A percentile compares a stretch with the other conserved stretches of the same genome.
Evolutionary conservation across 352 stramenopile genomes (phyloP).

Genomic region (Pythium periplocum): DNA sequence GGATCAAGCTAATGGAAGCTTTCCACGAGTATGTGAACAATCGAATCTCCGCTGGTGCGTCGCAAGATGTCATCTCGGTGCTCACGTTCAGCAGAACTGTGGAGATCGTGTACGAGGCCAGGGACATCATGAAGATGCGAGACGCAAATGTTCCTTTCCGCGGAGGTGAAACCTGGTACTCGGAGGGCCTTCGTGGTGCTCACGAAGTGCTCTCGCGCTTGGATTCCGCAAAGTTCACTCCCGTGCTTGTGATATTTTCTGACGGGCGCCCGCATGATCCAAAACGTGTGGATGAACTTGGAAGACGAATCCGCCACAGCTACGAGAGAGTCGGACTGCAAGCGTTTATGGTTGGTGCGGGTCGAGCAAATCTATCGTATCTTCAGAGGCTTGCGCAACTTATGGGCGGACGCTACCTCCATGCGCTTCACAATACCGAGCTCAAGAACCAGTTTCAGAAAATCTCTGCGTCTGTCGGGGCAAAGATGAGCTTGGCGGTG

Average conservation of each 20-base stretch:
- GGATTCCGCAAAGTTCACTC: conserved; percentile 54
- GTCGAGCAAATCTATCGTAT: neutral
- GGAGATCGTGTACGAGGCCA: conserved; percentile 43
- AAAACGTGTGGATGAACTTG: neutral
- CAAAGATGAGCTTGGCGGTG: neutral
- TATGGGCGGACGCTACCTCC: neutral
- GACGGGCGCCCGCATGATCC: conserved; percentile 6
- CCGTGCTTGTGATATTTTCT: conserved; percentile 74
- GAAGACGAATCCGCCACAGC: neutral
- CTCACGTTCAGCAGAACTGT: conserved; percentile 53
- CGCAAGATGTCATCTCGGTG: conserved; percentile 67
- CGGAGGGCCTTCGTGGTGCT: conserved; percentile 18
- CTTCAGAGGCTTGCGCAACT: neutral
- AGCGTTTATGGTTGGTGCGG: neutral
- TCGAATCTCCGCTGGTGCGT: conserved; percentile 41
- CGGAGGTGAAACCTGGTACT: neutral
- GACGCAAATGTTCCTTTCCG: conserved; percentile 2
- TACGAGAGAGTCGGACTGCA: neutral
- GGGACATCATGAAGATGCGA: conserved; percentile 39
- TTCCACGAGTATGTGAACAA: conserved; percentile 67
- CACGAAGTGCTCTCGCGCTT: conserved; percentile 69
- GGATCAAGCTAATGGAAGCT: conserved; percentile 47
- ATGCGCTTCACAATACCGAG: neutral
- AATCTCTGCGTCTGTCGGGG: neutral
- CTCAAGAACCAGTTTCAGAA: neutral